phyloP scores from a whole-genome alignment of 805 yeast species.

The Helenozyma rhizophorensis region DNA sequence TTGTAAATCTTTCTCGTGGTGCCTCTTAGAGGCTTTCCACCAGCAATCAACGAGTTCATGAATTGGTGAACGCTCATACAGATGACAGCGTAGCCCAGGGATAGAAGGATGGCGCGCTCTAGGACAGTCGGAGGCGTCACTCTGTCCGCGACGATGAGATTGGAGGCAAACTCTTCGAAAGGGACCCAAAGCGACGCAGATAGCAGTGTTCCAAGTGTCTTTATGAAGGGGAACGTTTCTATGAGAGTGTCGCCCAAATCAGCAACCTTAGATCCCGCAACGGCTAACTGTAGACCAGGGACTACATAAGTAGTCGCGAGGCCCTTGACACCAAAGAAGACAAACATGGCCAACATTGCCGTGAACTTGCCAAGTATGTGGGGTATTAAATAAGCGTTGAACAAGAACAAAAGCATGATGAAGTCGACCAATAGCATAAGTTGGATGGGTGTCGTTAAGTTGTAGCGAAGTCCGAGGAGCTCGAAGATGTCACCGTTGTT shows the following conservation, averaged over 20 bases:
- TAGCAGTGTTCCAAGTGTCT: background rate
- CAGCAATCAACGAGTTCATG: slow-evolving; percentile 28
- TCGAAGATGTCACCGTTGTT: slow-evolving; percentile 27
- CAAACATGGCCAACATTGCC: slow-evolving; percentile 1
- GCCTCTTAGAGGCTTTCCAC: slow-evolving; percentile 45
- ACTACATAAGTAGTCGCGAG: slow-evolving; percentile 61
- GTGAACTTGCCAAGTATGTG: slow-evolving; percentile 38
- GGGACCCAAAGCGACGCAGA: slow-evolving; percentile 2
- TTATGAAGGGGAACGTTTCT: background rate
- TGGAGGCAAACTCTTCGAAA: slow-evolving; percentile 1
- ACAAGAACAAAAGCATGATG: slow-evolving; percentile 33
- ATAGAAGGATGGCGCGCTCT: slow-evolving; percentile 36
- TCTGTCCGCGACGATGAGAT: background rate
- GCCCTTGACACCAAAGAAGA: slow-evolving; percentile 2
- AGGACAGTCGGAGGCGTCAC: slow-evolving; percentile 23
- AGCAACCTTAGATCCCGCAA: slow-evolving; percentile 46
- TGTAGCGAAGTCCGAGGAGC: slow-evolving; percentile 31
- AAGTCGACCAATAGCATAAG: slow-evolving; percentile 29
- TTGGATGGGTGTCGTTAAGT: slow-evolving; percentile 32
- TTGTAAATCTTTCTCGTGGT: slow-evolving; percentile 48
- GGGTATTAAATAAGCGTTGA: slow-evolving; percentile 45
- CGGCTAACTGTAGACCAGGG: slow-evolving; percentile 56
- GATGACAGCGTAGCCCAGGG: slow-evolving; percentile 30
- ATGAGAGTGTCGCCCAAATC: background rate
- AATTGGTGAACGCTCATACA: slow-evolving; percentile 20